Conservation (phyloP, 116 monocot genomes). For the Papilionanthe hybrid region DNA sequence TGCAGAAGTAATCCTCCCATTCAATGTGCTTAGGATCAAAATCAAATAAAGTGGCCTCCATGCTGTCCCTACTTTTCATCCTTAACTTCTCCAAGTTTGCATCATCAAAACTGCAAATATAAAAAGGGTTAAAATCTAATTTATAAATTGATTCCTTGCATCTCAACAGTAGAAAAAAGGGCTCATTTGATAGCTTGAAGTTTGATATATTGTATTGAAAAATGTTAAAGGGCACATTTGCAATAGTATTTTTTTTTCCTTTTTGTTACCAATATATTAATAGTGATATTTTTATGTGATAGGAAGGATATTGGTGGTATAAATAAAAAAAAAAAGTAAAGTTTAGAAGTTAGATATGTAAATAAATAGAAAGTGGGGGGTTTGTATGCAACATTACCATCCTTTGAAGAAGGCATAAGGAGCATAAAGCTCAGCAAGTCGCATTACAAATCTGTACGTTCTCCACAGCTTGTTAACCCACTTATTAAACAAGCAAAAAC, state of each 20-base stretch:
- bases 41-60: slow-evolving; percentile 16
- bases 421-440: slow-evolving; percentile 18
- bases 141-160: not conserved
- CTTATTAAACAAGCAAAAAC: slow-evolving; percentile 4
- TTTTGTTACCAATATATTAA: too few species aligned
- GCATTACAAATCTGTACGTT: slow-evolving; percentile 26
- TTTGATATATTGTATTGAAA: too few species aligned
- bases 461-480: slow-evolving; percentile 8
- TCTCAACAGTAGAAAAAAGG: too few species aligned
- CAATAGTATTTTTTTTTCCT: too few species aligned
- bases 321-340: too few species aligned
- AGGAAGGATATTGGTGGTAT: too few species aligned
- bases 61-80: not conserved
- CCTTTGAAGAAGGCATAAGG: slow-evolving; percentile 14
- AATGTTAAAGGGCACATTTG: too few species aligned
- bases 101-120: slow-evolving; percentile 32
- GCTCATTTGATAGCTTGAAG: not conserved
- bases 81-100: slow-evolving; percentile 19
- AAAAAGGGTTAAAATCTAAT: not conserved
- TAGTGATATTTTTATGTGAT: too few species aligned
- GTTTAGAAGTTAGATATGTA: too few species aligned
- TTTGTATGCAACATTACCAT: not conserved
- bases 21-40: slow-evolving; percentile 30
- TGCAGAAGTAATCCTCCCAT: slow-evolving; percentile 33
- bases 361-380: too few species aligned